Evolutionary conservation across 1,284 basidiomycete species (phyloP), one percentile per base, ranked within the genome.

Genomic region (Ceratobasidium sp.): DNA sequence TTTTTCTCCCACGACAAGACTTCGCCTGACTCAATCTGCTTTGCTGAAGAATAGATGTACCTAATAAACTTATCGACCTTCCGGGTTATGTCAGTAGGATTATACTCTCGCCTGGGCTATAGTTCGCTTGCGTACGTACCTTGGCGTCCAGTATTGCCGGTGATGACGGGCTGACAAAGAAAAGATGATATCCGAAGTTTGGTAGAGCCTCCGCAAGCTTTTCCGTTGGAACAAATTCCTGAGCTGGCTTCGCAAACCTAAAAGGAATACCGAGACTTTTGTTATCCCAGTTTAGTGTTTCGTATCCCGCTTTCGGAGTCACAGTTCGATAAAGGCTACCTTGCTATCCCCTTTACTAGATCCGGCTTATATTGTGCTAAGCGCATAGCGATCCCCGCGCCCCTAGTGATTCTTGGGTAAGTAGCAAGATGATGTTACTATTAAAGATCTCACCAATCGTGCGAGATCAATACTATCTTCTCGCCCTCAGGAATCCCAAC

Each of bases 161-260:
- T 2, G 77, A 54, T 20, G 46, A 46, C 2, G 68, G 68, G 2
- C 68, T 73, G 1, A 33, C 57, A 57, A 78, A 71, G 68, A 73
- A 78, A 12, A 73, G 59, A 46, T 67, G 64, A 42, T 78, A 78
- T 44, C 54, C 40, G 52, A 78, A 71, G 28, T 67, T 76, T 12
- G 74, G 74, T 2, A 76, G 42, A 9, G 44, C 7, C 3, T 56
- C 38, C 12, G 59, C 64, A 0, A 44, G 10, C 26, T 59, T 44
- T 61, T 76, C 74, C 7, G 46, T 40, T 2, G 74, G 40, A 10
- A 76, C 28, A 5, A 44, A 66, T 57, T 67, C 38, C 38, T 26
- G 52, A 15, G 33, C 10, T n/a, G 74, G 62, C 23, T 64, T 64
- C 13, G 13, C 10, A 23, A 67, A 67, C 15, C 12, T 9, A 38